Evolutionary conservation across 1,284 basidiomycete genomes (phyloP).

Genomic region (Sanguinoderma infundibulare): DNA sequence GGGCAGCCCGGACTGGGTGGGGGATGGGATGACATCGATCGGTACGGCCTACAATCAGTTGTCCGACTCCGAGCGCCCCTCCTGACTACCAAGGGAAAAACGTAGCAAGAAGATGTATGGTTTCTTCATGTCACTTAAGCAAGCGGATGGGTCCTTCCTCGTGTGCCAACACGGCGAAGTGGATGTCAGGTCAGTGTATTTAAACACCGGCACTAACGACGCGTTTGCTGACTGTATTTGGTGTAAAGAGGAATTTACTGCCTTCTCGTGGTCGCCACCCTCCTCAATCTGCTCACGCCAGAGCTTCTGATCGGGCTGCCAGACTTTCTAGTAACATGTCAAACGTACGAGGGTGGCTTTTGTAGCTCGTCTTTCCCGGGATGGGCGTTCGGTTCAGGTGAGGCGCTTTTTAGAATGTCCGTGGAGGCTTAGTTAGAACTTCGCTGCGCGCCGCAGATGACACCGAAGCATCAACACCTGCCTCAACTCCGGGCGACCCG

Average conservation of each 20-base stretch:
- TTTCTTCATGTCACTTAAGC: constrained; percentile 94
- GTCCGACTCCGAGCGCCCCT: neutral
- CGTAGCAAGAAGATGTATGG: constrained; percentile 76
- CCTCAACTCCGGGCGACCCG: constrained; percentile 27
- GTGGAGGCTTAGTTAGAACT: constrained; percentile 2
- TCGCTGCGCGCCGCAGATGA: neutral
- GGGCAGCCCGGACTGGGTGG: constrained; percentile 76
- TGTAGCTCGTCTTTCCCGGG: constrained; percentile 79
- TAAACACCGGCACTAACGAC: neutral
- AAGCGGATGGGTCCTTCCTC: constrained; percentile 92
- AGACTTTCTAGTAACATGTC: constrained; percentile 79
- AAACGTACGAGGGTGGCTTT: constrained; percentile 98
- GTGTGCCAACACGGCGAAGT: constrained; percentile 91
- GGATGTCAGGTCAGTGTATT: constrained; percentile 77
- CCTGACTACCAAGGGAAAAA: neutral
- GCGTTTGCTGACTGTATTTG: neutral
- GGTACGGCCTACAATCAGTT: constrained; percentile 46
- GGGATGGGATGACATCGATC: constrained; percentile 85
- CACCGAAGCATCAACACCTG: constrained; percentile 2
- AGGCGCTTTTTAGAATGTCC: neutral
- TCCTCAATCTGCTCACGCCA: constrained; percentile 86
- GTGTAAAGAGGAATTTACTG: constrained; percentile 73
- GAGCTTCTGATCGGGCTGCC: constrained; percentile 77
- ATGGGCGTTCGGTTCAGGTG: constrained; percentile 34
- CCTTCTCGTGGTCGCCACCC: constrained; percentile 68